Evolutionary conservation across 305 asterid species (phyloP), one percentile per base, ranked within the genome.

Genomic region (Solanum hybrid): DNA sequence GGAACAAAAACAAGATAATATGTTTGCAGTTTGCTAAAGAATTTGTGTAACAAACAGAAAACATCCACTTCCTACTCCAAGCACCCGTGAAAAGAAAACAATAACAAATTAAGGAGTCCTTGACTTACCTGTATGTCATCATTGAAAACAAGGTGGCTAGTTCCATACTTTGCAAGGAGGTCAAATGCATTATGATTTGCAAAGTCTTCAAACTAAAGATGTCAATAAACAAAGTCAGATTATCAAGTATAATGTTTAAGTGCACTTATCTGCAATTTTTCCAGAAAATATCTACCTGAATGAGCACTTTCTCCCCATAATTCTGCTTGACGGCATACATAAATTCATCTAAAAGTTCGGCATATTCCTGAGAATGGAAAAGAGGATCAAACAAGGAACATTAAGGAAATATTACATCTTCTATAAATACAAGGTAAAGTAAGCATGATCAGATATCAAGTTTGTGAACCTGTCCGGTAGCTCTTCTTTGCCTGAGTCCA

Each of bases 161-260:
- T 89, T 84, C 99, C 94, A 81, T 95, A 97, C 94, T 95, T 96
- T 4, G 96, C 95, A 38, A 97, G 99, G 81, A 97, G 98, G 90
- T 96, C 98, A 81, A 97, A 97, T 78, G 99, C 99, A 91, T 97
- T 97, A 93, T 97, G 99, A 92, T 97, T 97, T 32, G 99, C 99
- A 71, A 97, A 97, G 93, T 97, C 99, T 93, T 97, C 99, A 92
- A 97, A 97, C 99, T 97, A 95, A 90, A 93, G 37, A 89, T 85
- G 51, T 22, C 88, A 60, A 87, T 31, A 78, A 86, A 90, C 91
- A 38, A 89, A 78, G 88, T 87, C 81, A 60, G 86, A 56, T 85
- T 86, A 15, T 45, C 86, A 88, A 82, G 72, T 88, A 78, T 29
- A 40, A 31, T 86, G 72, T 88, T 75, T 91, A 84, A 56, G 40